Conservation (phyloP, 345 rosid species). For the Laguncularia racemosa region DNA sequence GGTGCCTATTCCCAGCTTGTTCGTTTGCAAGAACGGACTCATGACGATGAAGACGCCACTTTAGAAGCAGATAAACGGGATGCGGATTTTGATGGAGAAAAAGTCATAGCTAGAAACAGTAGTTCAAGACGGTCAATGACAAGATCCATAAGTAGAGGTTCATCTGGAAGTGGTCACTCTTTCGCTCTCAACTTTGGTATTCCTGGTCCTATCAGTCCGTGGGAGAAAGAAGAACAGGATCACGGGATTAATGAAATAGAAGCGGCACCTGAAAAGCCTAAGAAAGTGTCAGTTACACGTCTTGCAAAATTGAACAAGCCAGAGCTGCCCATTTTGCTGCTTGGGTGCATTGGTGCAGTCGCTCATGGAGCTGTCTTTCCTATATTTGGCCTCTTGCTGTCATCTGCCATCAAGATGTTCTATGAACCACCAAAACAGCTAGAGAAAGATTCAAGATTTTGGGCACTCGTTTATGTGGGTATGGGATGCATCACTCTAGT, state of each 20-base stretch:
- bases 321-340: conserved; percentile 43
- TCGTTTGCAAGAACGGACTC: conserved; percentile 63
- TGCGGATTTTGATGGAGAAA: conserved; percentile 8
- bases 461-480: conserved; percentile 45
- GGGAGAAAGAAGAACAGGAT: conserved; percentile 10
- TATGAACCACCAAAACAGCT: conserved; percentile 35
- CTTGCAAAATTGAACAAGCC: conserved; percentile 70
- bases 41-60: conserved; percentile 20
- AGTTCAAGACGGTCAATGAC: conserved; percentile 20
- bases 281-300: conserved; percentile 45
- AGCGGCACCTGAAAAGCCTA: conserved; percentile 15
- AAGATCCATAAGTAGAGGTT: conserved; percentile 33
- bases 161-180: conserved; percentile 37
- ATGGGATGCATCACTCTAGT: conserved; percentile 27
- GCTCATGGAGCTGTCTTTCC: conserved; percentile 65
- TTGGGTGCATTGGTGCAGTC: conserved; percentile 56
- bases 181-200: conserved; percentile 25
- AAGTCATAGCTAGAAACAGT: conserved; percentile 12
- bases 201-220: conserved; percentile 19
- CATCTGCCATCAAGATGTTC: conserved; percentile 60
- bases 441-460: conserved; percentile 43
- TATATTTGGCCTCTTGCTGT: conserved; percentile 61
- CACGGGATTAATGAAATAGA: neutral
- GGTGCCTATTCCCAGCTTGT: conserved; percentile 77
- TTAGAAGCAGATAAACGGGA: conserved; percentile 6